Base-by-base conservation (phyloP, 1,284 basidiomycete species). In the Kalmanozyma brasiliensis region DNA sequence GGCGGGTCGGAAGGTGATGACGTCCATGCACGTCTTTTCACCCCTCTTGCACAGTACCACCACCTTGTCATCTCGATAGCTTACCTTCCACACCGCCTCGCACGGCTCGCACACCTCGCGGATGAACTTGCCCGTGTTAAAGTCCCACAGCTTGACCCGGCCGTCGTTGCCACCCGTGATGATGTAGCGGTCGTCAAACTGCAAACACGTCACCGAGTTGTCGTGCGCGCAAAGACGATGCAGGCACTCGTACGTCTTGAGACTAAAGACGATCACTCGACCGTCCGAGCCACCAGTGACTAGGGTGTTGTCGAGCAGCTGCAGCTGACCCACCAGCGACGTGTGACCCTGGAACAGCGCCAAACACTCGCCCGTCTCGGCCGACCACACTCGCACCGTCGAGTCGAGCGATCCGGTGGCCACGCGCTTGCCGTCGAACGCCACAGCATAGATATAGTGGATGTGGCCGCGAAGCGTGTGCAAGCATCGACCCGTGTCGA, bases 201-300 rank as follows among this genome's bases (percentile, higher is more conserved):
- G 94, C 13, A 98, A 85, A 20, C 90, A 89, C 0, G 94, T 94
- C 23, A 98, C 92, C 35, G 89, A 90, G 59, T 92, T 93, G 83
- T 94, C 92, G 85, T 98, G 94, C 4, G 83, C 78, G 55, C 77
- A 82, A 17, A 85, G 64, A 4, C 83, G 79, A 52, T 84, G 84
- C 19, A 83, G 76, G 46, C 85, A 85, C 34, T 85, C 83, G 66
- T 85, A 85, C 38, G 87, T 87, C 30, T 84, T 82, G 19, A 96
- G 86, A 42, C 89, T 88, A 83, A 94, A 97, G 29, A 92, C 90
- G 79, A 98, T 93, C 34, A 98, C 91, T 0, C 93, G 89, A 1
- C 95, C 95, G 78, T 97, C 94, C 1, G 93, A 93, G 17, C 93
- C 94, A 43, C 93, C 94, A 0, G 94, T 96, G 38, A 90, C 90